Base-by-base conservation (phyloP, 23 red algal species). In the Pyropia haitanensis region DNA sequence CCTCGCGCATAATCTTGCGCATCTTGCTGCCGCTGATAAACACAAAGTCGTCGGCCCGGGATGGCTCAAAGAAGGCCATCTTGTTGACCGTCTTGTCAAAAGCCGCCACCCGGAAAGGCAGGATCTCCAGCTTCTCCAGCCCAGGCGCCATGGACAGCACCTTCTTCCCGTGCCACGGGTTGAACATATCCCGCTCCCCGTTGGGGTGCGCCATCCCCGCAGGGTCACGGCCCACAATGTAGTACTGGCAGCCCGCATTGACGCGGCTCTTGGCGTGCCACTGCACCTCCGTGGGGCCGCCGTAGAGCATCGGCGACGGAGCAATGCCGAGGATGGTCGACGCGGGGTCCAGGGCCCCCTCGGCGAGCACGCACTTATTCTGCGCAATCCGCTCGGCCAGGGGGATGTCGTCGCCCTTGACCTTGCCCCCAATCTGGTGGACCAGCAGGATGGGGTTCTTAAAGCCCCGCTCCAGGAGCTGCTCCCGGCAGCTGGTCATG, bases 21-120 rank as follows among this genome's bases (percentile, higher is more conserved):
- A 97, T 97, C 53, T 97, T 97, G 3, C 85, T 90, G 6, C 93
- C 93, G 14, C 85, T 91, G 48, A 97, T 97, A 39, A 97, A 97
- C 46, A 85, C 50, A 77, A 97, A 97, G 81, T 97, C 93, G 56
- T 90, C 93, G 58, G 79, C 80, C 50, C 93, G 62, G 14, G 85
- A 78, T 14, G 93, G 87, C 22, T 97, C 93, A 59, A 97, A 97
- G 65, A 97, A 97, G 14, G 81, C 87, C 93, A 97, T 97, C 28
- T 63, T 63, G 17, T 85, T 73, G 50, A 71, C 57, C 26, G 80
- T 80, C 72, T 90, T 87, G 34, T 97, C 87, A 73, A 91, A 97
- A 0, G 93, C 93, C 55, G 93, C 93, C n/a, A 97, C 84, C 14
- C 81, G 78, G 79, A 97, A 97, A 9, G 93, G 93, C 18, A 97